Evolutionary conservation across 2,329 filamentous ascomycete genomes (phyloP).

Genomic region (Scorias spongiosa): DNA sequence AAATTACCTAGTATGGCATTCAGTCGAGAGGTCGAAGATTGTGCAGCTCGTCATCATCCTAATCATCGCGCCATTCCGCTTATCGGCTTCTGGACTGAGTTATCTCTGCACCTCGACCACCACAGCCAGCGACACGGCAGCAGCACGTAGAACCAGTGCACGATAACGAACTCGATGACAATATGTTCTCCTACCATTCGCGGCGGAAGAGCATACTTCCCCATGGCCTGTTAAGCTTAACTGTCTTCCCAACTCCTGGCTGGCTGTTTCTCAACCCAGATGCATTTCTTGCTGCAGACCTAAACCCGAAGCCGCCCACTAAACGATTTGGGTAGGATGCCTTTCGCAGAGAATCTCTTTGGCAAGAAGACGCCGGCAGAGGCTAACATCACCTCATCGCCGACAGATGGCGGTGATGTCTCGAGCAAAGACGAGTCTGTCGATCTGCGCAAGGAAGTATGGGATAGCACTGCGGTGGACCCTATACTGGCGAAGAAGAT

Average conservation of each 20-base stretch:
- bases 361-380: neutral
- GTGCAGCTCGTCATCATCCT: neutral
- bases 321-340: too few species aligned
- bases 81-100: neutral
- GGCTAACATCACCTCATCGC: neutral
- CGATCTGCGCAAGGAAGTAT: slow-evolving; percentile 2
- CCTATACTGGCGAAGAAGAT: slow-evolving; percentile 26
- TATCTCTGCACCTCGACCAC: neutral
- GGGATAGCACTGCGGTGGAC: slow-evolving; percentile 17
- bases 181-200: too few species aligned
- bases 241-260: too few species aligned
- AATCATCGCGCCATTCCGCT: neutral
- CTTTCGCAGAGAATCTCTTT: neutral
- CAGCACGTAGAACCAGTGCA: too few species aligned
- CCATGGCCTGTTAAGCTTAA: too few species aligned
- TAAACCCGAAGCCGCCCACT: too few species aligned
- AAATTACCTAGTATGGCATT: too few species aligned
- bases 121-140: too few species aligned
- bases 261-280: too few species aligned
- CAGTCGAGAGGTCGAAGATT: neutral
- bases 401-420: neutral
- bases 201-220: too few species aligned
- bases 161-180: too few species aligned
- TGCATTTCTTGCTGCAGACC: too few species aligned
- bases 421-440: neutral